Evolutionary conservation across 257 asterid genomes (phyloP).

Genomic region (Solanum arcanum): DNA sequence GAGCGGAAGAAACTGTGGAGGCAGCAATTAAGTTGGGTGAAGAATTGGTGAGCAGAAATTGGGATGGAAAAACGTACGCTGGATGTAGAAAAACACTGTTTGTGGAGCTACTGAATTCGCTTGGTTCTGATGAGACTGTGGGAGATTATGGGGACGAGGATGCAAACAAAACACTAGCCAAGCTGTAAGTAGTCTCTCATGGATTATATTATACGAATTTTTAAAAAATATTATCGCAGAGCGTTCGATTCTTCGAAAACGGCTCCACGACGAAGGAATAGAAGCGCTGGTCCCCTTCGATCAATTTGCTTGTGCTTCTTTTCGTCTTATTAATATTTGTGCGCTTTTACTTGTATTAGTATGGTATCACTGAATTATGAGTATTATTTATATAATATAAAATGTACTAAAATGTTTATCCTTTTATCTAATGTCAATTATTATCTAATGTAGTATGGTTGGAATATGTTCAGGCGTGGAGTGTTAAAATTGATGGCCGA

Average conservation of each 20-base stretch:
- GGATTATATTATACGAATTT: not conserved
- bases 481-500: too few relatives aligned
- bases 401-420: not conserved
- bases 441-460: too few relatives aligned
- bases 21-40: constrained; percentile 40
- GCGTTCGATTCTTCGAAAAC: too few relatives aligned
- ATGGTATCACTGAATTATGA: too few relatives aligned
- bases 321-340: too few relatives aligned
- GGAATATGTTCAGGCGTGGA: too few relatives aligned
- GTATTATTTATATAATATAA: not conserved
- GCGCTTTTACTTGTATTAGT: not conserved
- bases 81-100: constrained; percentile 26
- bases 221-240: not conserved
- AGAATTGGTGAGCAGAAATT: constrained; percentile 34
- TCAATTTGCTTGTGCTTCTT: too few relatives aligned
- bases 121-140: constrained; percentile 6
- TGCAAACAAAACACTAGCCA: constrained; percentile 10
- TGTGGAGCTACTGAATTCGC: constrained; percentile 18
- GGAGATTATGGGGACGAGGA: constrained; percentile 1
- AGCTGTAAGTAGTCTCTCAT: constrained; percentile 6
- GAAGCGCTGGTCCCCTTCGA: too few relatives aligned
- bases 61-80: constrained; percentile 41
- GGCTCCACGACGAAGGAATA: too few relatives aligned
- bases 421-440: not conserved
- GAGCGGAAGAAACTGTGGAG: constrained; percentile 39